Evolutionary conservation across 1,284 basidiomycete genomes (phyloP).

Genomic region (Trametes hirsuta): DNA sequence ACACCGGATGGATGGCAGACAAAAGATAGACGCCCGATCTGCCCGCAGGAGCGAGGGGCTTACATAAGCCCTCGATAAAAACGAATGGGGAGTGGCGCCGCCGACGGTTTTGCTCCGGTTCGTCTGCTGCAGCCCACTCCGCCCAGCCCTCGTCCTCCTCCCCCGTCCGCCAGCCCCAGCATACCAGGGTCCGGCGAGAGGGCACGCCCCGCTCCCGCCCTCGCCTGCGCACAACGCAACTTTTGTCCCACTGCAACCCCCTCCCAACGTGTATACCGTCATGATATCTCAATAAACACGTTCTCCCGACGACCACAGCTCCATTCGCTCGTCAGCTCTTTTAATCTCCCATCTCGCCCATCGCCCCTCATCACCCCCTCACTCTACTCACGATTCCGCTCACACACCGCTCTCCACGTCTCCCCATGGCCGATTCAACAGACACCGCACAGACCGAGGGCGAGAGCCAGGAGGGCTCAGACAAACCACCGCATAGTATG

Average conservation of each 20-base stretch:
- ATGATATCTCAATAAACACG: conserved; percentile 42
- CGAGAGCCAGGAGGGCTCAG: conserved; percentile 59
- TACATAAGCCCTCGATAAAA: conserved; percentile 29
- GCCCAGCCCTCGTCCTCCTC: conserved; percentile 2
- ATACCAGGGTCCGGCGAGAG: conserved; percentile 34
- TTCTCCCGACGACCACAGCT: conserved; percentile 22
- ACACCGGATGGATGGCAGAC: not conserved
- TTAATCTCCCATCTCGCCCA: conserved; percentile 21
- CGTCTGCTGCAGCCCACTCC: conserved; percentile 24
- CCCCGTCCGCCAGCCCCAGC: conserved; percentile 20
- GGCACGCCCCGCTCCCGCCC: conserved; percentile 36
- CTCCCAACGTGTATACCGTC: conserved; percentile 33
- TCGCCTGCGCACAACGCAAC: conserved; percentile 21
- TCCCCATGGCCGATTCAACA: conserved; percentile 27
- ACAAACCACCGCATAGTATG: conserved; percentile 54
- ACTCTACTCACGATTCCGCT: conserved; percentile 15
- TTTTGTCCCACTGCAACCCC: conserved; percentile 18
- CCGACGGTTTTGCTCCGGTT: conserved; percentile 29
- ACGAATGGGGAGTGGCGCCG: conserved; percentile 24
- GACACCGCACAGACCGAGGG: conserved; percentile 57
- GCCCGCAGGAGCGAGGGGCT: conserved; percentile 1
- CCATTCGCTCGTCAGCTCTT: conserved; percentile 18
- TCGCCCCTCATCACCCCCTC: conserved; percentile 20
- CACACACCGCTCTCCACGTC: conserved; percentile 20
- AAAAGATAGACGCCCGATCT: conserved; percentile 14